phyloP scores from a whole-genome alignment of 2,329 filamentous ascomycete genomes.

The Ophiostoma sp. region DNA sequence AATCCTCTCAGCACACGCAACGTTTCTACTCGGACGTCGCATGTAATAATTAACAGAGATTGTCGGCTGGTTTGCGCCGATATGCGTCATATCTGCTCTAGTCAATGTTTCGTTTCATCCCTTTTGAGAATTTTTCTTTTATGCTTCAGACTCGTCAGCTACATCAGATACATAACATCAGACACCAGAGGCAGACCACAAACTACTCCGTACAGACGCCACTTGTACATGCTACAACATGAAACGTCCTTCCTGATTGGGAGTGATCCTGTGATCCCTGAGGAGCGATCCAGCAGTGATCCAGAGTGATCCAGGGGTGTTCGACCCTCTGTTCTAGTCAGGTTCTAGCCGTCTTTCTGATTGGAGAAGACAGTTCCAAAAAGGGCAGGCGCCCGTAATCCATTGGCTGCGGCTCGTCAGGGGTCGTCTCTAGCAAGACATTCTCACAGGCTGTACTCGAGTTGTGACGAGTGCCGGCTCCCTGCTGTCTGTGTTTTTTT shows the following conservation, averaged over 20 bases:
- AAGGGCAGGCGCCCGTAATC: not conserved
- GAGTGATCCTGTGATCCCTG: not conserved
- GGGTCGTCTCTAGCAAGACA: not conserved
- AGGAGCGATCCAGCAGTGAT: no score
- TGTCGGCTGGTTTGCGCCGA: not conserved
- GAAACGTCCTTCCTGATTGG: slow-evolving; percentile 10
- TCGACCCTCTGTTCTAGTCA: not conserved
- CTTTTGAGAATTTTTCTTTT: not conserved
- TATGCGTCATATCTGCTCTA: not conserved
- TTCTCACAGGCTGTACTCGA: not conserved
- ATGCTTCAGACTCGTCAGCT: not conserved
- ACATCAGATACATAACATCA: no score
- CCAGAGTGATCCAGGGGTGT: not conserved
- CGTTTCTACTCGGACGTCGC: not conserved
- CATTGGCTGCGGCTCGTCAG: slow-evolving; percentile 9
- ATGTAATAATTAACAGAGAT: not conserved
- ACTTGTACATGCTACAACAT: not conserved
- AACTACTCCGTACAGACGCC: not conserved
- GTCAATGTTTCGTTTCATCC: slow-evolving; percentile 5
- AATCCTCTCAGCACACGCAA: not conserved
- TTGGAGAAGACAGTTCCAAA: not conserved
- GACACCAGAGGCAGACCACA: no score
- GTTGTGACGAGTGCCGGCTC: not conserved
- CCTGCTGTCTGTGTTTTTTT: not conserved
- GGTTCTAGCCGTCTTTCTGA: no score